Conservation (phyloP, 495 filamentous ascomycete genomes). For the Penicillium goetzii region DNA sequence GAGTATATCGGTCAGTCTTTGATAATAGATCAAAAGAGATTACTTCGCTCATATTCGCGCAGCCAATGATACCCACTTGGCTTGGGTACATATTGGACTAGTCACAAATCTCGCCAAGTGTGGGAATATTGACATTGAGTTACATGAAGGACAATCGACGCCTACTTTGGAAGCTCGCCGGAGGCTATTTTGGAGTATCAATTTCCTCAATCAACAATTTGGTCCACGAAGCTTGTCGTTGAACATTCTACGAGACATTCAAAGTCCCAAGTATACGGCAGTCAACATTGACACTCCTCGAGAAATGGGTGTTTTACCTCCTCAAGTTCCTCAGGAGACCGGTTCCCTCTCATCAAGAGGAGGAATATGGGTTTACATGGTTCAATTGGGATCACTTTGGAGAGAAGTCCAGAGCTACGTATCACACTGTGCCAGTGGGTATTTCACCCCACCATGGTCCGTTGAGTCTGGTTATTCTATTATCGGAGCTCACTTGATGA, state of each 20-base stretch:
- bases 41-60: background rate
- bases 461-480: conserved; percentile 47
- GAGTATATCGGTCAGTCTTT: conserved; percentile 42
- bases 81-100: conserved; percentile 29
- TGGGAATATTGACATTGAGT: conserved; percentile 42
- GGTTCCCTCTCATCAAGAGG: conserved; percentile 34
- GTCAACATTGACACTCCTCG: conserved; percentile 19
- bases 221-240: conserved; percentile 41
- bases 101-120: conserved; percentile 39
- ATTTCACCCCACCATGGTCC: conserved; percentile 46
- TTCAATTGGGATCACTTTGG: conserved; percentile 47
- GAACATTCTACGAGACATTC: conserved; percentile 37
- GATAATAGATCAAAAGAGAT: no score
- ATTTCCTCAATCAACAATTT: conserved; percentile 45
- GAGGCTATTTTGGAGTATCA: conserved; percentile 49
- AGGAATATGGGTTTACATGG: conserved; percentile 45
- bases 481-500: conserved; percentile 45
- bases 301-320: conserved; percentile 23
- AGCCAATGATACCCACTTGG: conserved; percentile 33
- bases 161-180: conserved; percentile 38
- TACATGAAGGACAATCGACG: conserved; percentile 30
- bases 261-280: conserved; percentile 33
- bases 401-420: conserved; percentile 45
- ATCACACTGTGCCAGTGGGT: conserved; percentile 41
- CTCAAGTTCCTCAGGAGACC: conserved; percentile 35